These are phyloP conservation scores for Chalara sp. DNA, from an alignment of 2,329 filamentous ascomycete genomes.

Conservation along the genomic window DNA sequence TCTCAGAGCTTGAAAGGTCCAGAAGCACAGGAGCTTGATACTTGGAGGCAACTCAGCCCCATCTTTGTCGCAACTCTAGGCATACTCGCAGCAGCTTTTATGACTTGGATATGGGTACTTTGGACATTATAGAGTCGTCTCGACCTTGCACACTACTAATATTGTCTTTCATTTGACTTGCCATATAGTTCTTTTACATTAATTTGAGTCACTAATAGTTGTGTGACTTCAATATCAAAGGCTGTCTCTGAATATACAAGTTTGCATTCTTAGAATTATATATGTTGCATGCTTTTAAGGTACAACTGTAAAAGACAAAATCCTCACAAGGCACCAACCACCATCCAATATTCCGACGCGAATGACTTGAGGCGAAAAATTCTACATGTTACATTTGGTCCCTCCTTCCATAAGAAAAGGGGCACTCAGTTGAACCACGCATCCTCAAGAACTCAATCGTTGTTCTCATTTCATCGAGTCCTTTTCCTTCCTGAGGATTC, in stretches of 20 bases:
- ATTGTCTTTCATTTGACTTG: too few species aligned
- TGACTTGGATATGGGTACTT: neutral
- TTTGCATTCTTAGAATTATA: too few species aligned
- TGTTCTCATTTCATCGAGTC: constrained; percentile 7
- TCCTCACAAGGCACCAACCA: too few species aligned
- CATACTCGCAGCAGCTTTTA: neutral
- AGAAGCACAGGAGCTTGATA: neutral
- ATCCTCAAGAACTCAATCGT: constrained; percentile 10
- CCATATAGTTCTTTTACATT: too few species aligned
- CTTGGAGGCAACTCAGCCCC: neutral
- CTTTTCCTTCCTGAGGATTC: constrained; percentile 12
- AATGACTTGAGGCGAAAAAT: too few species aligned
- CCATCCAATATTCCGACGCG: too few species aligned
- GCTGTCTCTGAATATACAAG: too few species aligned
- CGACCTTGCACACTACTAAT: too few species aligned
- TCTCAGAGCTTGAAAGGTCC: neutral
- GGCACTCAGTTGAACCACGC: neutral
- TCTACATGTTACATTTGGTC: neutral
- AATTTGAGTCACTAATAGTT: too few species aligned
- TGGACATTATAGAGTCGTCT: neutral
- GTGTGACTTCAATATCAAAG: too few species aligned
- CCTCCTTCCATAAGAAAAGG: neutral
- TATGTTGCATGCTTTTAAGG: too few species aligned
- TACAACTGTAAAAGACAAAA: too few species aligned
- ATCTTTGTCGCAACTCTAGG: neutral